Evolutionary conservation across 495 filamentous ascomycete species (phyloP).

Genomic region (Penicillium atrosanguineum): DNA sequence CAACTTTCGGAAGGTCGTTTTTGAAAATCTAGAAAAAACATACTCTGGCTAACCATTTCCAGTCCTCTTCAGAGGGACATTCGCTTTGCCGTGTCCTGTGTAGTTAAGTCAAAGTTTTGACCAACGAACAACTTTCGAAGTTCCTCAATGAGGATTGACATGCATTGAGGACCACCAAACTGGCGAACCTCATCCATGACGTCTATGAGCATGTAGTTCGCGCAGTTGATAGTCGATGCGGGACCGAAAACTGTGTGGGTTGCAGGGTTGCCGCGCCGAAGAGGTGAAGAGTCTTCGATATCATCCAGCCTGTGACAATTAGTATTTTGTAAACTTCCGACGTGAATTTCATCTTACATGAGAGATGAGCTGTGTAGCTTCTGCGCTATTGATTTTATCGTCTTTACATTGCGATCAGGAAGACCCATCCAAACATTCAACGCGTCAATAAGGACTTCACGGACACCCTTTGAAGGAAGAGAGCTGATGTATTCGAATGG

Average conservation of each 20-base stretch:
- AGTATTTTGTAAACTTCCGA: not conserved
- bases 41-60: slow-evolving; percentile 82
- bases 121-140: slow-evolving; percentile 74
- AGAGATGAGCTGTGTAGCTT: slow-evolving; percentile 8
- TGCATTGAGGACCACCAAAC: slow-evolving; percentile 56
- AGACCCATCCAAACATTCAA: slow-evolving; percentile 8
- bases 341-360: not conserved
- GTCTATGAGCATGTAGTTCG: slow-evolving; percentile 87
- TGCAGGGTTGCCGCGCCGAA: slow-evolving; percentile 80
- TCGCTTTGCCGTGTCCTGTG: slow-evolving; percentile 85
- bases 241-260: slow-evolving; percentile 86
- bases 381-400: not conserved
- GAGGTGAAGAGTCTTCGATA: slow-evolving; percentile 71
- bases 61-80: slow-evolving; percentile 85
- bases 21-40: not conserved
- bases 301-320: slow-evolving; percentile 62
- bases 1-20: not conserved
- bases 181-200: slow-evolving; percentile 68
- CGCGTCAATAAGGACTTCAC: not conserved
- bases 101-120: slow-evolving; percentile 90
- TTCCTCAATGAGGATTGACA: slow-evolving; percentile 75
- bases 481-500: slow-evolving; percentile 8
- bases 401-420: not conserved
- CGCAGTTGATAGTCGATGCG: slow-evolving; percentile 89
- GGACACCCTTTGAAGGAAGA: slow-evolving; percentile 27